Evolutionary conservation across 352 stramenopile species (phyloP), one percentile per base, ranked within the genome.

Genomic region (Pythium inflatum): DNA sequence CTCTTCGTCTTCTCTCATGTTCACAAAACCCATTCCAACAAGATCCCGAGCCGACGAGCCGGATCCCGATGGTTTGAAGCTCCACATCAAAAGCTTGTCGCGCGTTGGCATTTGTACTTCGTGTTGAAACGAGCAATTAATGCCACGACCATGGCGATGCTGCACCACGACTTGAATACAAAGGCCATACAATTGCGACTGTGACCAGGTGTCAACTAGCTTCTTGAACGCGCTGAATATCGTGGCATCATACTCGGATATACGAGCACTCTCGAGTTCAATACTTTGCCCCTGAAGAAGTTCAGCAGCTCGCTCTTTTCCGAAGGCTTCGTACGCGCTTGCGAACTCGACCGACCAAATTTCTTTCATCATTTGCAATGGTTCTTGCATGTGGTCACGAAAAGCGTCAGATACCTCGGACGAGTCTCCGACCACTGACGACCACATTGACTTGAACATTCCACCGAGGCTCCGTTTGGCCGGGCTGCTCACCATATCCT

Each of bases 61-160:
- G 5, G 30, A 27, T 5, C 3, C 16, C 2, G 31, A 25, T 14
- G 50, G 3, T 20, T 45, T 58, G 20, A 45, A 30, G 18, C 18
- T 30, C 50, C 50, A 58, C n/a, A 58, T 13, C 4, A 16, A 40
- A 36, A 58, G 18, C 43, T 30, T 13, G 18, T 58, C 50, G 18
- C 31, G 50, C 6, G 50, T 28, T 30, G 50, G 50, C 8, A 58
- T 13, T 2, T n/a, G 50, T 20, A 30, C 28, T 45, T 58, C 50
- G 41, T 58, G 30, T 58, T 43, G 14, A 30, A 31, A 58, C 30
- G 30, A 45, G 50, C 50, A 58, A 16, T 31, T 45, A n/a, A 58
- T 58, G 30, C 16, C 22, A 7, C 18, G 50, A 3, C 50, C 50
- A 1, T 30, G 6, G 7, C 50, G 50, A 30, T 58, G 30, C 20